Evolutionary conservation across 257 asterid genomes (phyloP).

Genomic region (Rhazya stricta): DNA sequence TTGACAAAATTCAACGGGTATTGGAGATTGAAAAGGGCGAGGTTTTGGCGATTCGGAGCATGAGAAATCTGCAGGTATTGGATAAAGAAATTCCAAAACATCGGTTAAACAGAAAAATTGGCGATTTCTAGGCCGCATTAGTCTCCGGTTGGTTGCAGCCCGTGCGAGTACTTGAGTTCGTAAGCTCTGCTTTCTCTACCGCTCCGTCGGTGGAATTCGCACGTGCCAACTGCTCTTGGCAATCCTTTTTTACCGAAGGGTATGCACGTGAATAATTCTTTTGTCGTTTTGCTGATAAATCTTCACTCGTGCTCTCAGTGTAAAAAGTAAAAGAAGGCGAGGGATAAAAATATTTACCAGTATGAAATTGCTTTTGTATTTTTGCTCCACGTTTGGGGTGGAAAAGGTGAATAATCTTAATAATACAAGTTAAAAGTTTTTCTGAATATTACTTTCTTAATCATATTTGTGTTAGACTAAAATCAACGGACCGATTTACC

Average conservation of each 20-base stretch:
- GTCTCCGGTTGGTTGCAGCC: slow-evolving; percentile 5
- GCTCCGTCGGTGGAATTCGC: slow-evolving; percentile 22
- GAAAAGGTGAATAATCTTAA: neutral
- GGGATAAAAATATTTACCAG: neutral
- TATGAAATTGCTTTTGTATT: neutral
- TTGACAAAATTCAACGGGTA: slow-evolving; percentile 28
- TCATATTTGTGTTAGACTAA: neutral
- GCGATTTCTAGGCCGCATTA: slow-evolving; percentile 32
- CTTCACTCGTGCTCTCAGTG: slow-evolving; percentile 1
- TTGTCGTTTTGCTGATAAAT: slow-evolving; percentile 2
- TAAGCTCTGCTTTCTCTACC: neutral
- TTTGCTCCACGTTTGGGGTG: neutral
- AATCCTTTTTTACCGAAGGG: slow-evolving; percentile 17
- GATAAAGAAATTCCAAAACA: slow-evolving; percentile 13
- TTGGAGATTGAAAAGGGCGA: slow-evolving; percentile 38
- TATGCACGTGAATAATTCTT: slow-evolving; percentile 25
- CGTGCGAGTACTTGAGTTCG: slow-evolving; percentile 18
- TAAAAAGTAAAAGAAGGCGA: neutral
- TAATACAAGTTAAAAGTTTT: neutral
- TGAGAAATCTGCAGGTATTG: slow-evolving; percentile 44
- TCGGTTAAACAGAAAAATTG: slow-evolving; percentile 63
- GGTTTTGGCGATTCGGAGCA: slow-evolving; percentile 50
- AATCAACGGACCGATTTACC: too few relatives aligned
- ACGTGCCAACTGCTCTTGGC: slow-evolving; percentile 17
- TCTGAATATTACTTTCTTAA: neutral